These are phyloP conservation scores for Aspergillus novoparasiticus DNA, from an alignment of 2,329 filamentous ascomycete genomes.

Conservation along the genomic window DNA sequence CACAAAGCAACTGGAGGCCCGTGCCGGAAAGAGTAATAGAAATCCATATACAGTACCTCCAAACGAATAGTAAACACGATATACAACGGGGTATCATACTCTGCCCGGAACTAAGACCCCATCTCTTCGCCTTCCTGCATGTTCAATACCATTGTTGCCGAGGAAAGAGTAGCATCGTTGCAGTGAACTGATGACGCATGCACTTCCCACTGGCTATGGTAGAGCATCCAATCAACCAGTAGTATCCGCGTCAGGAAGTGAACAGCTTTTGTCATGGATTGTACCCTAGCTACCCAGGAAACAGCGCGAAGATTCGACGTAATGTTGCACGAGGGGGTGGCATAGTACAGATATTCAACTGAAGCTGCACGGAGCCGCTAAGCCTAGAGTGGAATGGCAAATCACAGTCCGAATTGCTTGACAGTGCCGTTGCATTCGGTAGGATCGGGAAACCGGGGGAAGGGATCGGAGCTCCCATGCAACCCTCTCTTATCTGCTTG, in stretches of 20 bases:
- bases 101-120: not conserved
- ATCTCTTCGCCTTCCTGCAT: not conserved
- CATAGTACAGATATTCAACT: slow-evolving; percentile 9
- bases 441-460: slow-evolving; percentile 24
- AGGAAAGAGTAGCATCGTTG: slow-evolving; percentile 2
- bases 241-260: not conserved
- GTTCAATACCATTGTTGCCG: slow-evolving; percentile 1
- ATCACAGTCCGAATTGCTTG: not conserved
- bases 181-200: slow-evolving; percentile 5
- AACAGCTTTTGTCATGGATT: slow-evolving; percentile 2
- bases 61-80: not conserved
- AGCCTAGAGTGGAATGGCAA: slow-evolving; percentile 8
- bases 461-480: slow-evolving; percentile 16
- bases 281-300: not conserved
- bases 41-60: not conserved
- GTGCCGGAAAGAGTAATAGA: not conserved
- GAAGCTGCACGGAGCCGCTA: not conserved
- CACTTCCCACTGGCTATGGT: not conserved
- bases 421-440: slow-evolving; percentile 33
- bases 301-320: slow-evolving; percentile 3
- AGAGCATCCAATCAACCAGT: not conserved
- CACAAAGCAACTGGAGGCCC: not conserved
- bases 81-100: not conserved
- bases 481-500: slow-evolving; percentile 23
- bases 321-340: slow-evolving; percentile 27